Conservation (phyloP, 2,329 filamentous ascomycete species). For the Penicillium concentricum region DNA sequence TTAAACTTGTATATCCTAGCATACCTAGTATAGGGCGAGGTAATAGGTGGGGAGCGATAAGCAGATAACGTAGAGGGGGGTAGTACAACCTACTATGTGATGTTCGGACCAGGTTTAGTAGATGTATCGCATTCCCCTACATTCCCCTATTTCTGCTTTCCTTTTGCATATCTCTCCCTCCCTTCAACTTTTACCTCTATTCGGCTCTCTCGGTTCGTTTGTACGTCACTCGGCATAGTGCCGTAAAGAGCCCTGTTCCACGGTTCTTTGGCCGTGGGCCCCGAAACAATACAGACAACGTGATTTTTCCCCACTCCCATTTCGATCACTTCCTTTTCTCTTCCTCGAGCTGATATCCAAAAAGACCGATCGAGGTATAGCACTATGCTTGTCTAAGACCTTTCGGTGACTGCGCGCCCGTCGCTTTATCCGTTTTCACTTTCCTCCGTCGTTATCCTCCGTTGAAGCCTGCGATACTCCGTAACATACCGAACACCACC, state of each 20-base stretch:
- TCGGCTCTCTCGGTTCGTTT: conserved; percentile 7
- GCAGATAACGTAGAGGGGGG: conserved; percentile 1
- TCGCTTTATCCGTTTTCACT: neutral
- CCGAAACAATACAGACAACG: conserved; percentile 8
- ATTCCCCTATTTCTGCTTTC: conserved; percentile 9
- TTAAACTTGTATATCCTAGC: neutral
- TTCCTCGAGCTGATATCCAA: neutral
- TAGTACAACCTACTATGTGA: neutral
- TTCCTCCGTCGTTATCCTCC: neutral
- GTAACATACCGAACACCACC: neutral
- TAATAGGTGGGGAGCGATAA: conserved; percentile 2
- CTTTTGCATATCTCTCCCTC: neutral
- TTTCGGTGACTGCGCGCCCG: conserved; percentile 1
- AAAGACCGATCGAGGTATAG: neutral
- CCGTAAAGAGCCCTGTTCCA: conserved; percentile 17
- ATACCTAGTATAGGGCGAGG: no score
- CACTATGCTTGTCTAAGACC: conserved; percentile 9
- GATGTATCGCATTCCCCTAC: conserved; percentile 8
- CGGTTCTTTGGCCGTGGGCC: conserved; percentile 16
- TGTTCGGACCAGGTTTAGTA: neutral
- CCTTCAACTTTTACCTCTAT: neutral
- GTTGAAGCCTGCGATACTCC: neutral
- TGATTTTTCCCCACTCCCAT: conserved; percentile 5
- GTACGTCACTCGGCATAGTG: conserved; percentile 8
- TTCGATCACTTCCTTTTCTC: neutral